Evolutionary conservation across 352 stramenopile species (phyloP), one percentile per base, ranked within the genome.

Genomic region (Phytopythium oedochilum): DNA sequence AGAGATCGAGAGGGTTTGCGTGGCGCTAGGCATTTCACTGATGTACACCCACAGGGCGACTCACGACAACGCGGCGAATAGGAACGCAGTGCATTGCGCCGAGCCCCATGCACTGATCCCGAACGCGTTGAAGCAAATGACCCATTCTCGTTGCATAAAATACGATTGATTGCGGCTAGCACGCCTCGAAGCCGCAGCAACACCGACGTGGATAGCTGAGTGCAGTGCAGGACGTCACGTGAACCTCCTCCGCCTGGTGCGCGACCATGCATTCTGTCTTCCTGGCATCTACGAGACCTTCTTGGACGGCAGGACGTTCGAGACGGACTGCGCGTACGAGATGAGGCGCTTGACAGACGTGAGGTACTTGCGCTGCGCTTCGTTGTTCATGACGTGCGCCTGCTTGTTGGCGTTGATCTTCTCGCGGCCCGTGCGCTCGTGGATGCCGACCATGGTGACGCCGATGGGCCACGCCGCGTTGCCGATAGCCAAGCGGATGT

Each of bases 331-430:
- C 15, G 86, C 82, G 68, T 98, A 99, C 55, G 89, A 99, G 63
- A 99, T 97, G 34, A 99, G 81, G 10, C 96, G 88, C 76, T 99
- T 99, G 39, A 99, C 89, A 18, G 86, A 97, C 42, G 97, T 99
- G 52, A 99, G 86, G 70, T 99, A 99, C 79, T 99, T 99, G 55
- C 97, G 83, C 70, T 97, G 87, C 29, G 92, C 71, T 71, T 99
- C 97, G 66, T 98, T 98, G 88, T 99, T 99, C 97, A 99, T 99
- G 52, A 99, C 96, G 76, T 99, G 97, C 20, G 97, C 97, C 60
- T 99, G 96, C 70, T 99, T 99, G 72, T 97, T 92, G 28, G 88
- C 89, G 59, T 98, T 93, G 69, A 99, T 98, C 68, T 98, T 98
- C 50, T 97, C 90, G 9, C 92, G 85, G 3, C 96, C 96, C 42